Evolutionary conservation across 1,284 basidiomycete genomes (phyloP).

Genomic region (Cryptococcus sp.): DNA sequence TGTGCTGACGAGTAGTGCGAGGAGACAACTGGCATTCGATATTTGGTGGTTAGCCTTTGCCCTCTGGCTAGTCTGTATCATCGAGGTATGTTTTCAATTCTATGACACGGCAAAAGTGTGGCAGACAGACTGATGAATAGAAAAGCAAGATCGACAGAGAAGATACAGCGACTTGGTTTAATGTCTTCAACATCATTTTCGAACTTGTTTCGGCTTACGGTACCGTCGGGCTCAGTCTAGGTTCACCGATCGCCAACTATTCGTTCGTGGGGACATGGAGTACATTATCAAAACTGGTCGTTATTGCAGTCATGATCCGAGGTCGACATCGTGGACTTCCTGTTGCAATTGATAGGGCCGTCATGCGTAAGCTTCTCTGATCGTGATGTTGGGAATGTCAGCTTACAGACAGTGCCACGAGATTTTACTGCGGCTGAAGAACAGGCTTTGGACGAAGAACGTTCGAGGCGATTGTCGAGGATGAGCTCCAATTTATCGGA

Average conservation of each 20-base stretch:
- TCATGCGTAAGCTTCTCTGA: constrained; percentile 33
- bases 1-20: constrained; percentile 50
- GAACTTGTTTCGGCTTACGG: constrained; percentile 78
- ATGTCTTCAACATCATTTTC: constrained; percentile 63
- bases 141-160: constrained; percentile 58
- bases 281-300: constrained; percentile 78
- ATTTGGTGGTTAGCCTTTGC: constrained; percentile 85
- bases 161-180: constrained; percentile 62
- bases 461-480: constrained; percentile 10
- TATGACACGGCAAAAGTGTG: neutral
- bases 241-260: constrained; percentile 57
- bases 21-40: constrained; percentile 84
- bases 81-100: constrained; percentile 59
- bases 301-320: constrained; percentile 83
- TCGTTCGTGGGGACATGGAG: constrained; percentile 63
- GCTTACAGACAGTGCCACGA: constrained; percentile 30
- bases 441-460: constrained; percentile 34
- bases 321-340: constrained; percentile 86
- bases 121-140: constrained; percentile 42
- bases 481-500: neutral
- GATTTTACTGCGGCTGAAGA: constrained; percentile 44
- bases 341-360: constrained; percentile 57
- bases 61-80: constrained; percentile 76
- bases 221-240: constrained; percentile 79
- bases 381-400: neutral